phyloP scores from a whole-genome alignment of 768 basidiomycete genomes.

The Mrakia frigida region DNA sequence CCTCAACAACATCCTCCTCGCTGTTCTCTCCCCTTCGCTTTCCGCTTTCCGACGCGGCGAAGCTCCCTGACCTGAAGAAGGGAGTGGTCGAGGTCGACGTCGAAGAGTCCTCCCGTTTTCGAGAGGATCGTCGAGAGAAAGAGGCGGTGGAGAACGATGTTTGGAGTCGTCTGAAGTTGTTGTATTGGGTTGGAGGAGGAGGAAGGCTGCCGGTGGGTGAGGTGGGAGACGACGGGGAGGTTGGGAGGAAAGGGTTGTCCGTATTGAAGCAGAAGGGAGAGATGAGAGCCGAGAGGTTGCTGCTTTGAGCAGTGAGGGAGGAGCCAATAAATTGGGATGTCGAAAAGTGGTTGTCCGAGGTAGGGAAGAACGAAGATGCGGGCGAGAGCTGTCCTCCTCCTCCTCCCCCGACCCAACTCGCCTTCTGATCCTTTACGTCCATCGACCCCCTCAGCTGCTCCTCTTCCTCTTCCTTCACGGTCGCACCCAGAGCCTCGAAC shows the following conservation, averaged over 20 bases:
- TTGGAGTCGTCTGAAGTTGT: too few relatives aligned
- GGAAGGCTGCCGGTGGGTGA: background rate
- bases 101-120: background rate
- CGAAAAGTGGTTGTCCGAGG: too few relatives aligned
- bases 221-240: background rate
- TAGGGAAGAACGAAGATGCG: background rate
- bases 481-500: too few relatives aligned
- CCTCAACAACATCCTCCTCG: background rate
- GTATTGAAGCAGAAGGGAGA: background rate
- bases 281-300: background rate
- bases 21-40: too few relatives aligned
- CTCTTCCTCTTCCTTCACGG: background rate
- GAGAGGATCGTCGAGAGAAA: background rate
- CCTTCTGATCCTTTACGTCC: background rate
- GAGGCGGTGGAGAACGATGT: too few relatives aligned
- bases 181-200: background rate
- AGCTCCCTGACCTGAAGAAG: background rate
- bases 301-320: background rate
- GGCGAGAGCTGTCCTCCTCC: background rate
- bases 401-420: background rate
- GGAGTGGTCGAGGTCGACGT: background rate
- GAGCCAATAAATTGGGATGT: background rate
- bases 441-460: slow-evolving; percentile 7
- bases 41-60: background rate
- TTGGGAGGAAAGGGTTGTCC: background rate